Base-by-base conservation (phyloP, 139 green algal species). In the Pseudopediastrum boryanum region DNA sequence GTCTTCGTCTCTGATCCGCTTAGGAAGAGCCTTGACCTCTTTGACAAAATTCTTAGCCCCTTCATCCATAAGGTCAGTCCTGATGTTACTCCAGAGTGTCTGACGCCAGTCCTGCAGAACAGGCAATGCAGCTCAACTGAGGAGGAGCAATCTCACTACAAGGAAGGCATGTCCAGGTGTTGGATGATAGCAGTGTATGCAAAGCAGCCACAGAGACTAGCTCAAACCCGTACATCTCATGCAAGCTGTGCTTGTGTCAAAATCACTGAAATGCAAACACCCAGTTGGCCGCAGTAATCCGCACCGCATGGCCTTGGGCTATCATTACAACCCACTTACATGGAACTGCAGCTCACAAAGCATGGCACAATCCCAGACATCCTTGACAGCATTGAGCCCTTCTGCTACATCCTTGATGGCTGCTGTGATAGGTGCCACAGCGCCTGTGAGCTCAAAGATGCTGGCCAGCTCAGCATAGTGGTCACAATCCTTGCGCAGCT, bases 21-120 rank as follows among this genome's bases (percentile, higher is more conserved):
- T 90, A 68, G 84, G 69, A 43, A 90, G 78, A 56, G 59, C 63
- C 82, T 89, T 89, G 52, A 91, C 79, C 77, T 97, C 92, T 84
- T 97, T 97, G 38, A 94, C 86, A 69, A 96, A 95, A 2, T 68
- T 63, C 88, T 96, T 97, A 67, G 91, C 89, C 27, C 91, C 91
- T 13, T 96, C 92, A 81, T 96, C 93, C 89, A 97, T 95, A 25
- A 90, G 68, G 31, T 93, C 87, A 6, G 88, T 94, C 13, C 85
- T 84, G 76, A 97, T 94, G 81, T 93, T 83, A 41, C 76, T 89
- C 92, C 92, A 97, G 31, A 94, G 84, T 12, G 89, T 95, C 16
- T 84, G 50, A n/a, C 83, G 74, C 91, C 91, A 97, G 35, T 88
- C 80, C 61, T 70, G 58, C 41, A 79, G 12, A 12, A 10, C 13